Percentiles rank a stretch among this genome's conserved stretches.
Evolutionary conservation across 805 yeast genomes (phyloP).

Genomic region (Ogataea philodendri): DNA sequence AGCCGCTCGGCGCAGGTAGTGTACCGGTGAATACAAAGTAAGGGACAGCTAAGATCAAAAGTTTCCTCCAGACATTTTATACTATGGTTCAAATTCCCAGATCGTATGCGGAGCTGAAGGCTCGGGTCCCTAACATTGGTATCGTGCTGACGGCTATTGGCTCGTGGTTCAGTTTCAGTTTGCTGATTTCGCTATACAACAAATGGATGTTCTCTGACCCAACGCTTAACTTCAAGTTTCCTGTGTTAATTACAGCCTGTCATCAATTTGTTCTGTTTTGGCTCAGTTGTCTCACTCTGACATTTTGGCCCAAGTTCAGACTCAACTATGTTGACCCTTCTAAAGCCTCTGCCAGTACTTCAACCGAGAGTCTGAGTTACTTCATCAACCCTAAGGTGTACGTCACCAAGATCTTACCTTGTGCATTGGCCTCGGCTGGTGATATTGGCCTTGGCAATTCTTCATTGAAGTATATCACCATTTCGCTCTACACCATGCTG

Average conservation of each 20-base stretch:
- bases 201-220: conserved; percentile 88
- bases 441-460: conserved; percentile 89
- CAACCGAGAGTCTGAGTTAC: conserved; percentile 17
- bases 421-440: conserved; percentile 82
- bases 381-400: conserved; percentile 39
- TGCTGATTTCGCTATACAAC: conserved; percentile 71
- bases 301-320: conserved; percentile 44
- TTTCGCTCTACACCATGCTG: conserved; percentile 84
- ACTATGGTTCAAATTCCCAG: conserved; percentile 22
- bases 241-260: conserved; percentile 72
- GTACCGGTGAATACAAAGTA: neutral
- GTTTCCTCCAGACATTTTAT: conserved; percentile 1
- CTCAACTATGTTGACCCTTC: conserved; percentile 33
- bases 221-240: conserved; percentile 72
- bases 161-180: conserved; percentile 63
- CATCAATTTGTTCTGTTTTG: conserved; percentile 70
- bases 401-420: conserved; percentile 61
- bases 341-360: conserved; percentile 2
- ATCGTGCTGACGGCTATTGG: conserved; percentile 22
- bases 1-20: conserved; percentile 1
- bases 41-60: conserved; percentile 5
- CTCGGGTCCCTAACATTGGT: conserved; percentile 25
- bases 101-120: conserved; percentile 24
- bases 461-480: conserved; percentile 69
- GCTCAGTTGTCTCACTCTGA: conserved; percentile 46